Conservation (phyloP, 2,329 filamentous ascomycete genomes). For the Talaromyces verruculosus region DNA sequence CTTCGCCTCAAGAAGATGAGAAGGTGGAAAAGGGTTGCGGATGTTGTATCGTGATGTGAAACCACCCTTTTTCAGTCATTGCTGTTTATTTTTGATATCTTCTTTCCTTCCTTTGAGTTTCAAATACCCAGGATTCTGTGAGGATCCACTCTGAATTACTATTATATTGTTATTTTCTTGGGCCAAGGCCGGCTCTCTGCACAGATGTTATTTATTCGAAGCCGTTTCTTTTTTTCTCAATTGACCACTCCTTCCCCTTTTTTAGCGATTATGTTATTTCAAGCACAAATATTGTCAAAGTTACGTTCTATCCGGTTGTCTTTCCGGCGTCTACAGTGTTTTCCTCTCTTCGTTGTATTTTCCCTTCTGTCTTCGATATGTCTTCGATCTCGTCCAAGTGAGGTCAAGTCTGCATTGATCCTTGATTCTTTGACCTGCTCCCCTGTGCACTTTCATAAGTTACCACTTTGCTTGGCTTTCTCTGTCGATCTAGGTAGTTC, state of each 20-base stretch:
- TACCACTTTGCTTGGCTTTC: neutral
- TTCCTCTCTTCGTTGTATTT: neutral
- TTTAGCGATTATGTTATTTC: neutral
- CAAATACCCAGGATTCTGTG: constrained; percentile 18
- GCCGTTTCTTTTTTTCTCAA: constrained; percentile 16
- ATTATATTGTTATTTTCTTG: constrained; percentile 1
- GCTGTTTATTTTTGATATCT: neutral
- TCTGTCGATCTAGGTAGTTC: neutral
- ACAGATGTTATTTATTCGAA: constrained; percentile 3
- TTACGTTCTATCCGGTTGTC: neutral
- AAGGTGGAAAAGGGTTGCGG: constrained; percentile 63
- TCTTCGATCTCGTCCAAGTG: neutral
- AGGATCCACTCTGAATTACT: constrained; percentile 13
- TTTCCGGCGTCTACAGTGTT: constrained; percentile 4
- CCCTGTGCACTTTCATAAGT: neutral
- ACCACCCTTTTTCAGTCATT: constrained; percentile 23
- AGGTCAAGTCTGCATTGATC: constrained; percentile 5
- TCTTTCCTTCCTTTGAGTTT: constrained; percentile 9
- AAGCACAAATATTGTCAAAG: neutral
- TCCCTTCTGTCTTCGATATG: neutral
- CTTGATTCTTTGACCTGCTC: neutral
- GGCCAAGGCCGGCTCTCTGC: constrained; percentile 11
- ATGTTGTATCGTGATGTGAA: constrained; percentile 75
- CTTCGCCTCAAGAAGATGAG: constrained; percentile 55
- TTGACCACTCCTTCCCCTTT: neutral